Evolutionary conservation across 2,329 filamentous ascomycete species (phyloP), one percentile per base, ranked within the genome.

Genomic region (Cercospora brassicicola): DNA sequence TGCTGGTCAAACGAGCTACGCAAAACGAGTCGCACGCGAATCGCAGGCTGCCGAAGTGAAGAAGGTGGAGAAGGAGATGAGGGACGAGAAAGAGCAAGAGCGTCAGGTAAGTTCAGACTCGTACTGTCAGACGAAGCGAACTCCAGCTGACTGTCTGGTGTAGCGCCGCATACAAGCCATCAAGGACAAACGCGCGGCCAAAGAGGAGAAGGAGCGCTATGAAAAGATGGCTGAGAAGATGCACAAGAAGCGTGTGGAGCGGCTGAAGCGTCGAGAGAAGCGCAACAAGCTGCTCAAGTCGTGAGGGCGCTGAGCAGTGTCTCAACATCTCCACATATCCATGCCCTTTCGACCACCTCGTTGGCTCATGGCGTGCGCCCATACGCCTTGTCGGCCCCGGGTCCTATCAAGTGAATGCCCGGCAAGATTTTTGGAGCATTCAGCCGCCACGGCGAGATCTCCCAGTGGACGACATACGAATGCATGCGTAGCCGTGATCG

Each of bases 181-280:
- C 78, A 94, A 91, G 76, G 93, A 96, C 72, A 94, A 91, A 81
- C 88, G 92, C 73, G 90, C 89, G 20, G 91, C 90, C 62, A 98
- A 97, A 86, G 94, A 93, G 76, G 95, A 98, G 84, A 93, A 91
- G 81, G 93, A 94, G 77, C 86, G 94, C 73, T 98, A 94, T 78
- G 92, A 93, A 80, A 92, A 94, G 84, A 88, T 99, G 88, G 94
- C 93, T 20, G 92, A 93, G 83, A 98, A 95, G 84, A 98, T 99
- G 95, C 94, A 98, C 83, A 89, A 88, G 81, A 98, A 97, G 86
- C 87, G 94, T 69, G 90, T 98, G 11, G 95, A 99, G 82, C 88
- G 95, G 75, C 82, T 97, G 81, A 97, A 93, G 89, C 88, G 94
- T 78, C 91, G 93, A 81, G 95, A 99, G 85, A 98, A 98, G 89